Base-by-base conservation (phyloP, 2,329 filamentous ascomycete genomes). In the Aspergillus clavatus region DNA sequence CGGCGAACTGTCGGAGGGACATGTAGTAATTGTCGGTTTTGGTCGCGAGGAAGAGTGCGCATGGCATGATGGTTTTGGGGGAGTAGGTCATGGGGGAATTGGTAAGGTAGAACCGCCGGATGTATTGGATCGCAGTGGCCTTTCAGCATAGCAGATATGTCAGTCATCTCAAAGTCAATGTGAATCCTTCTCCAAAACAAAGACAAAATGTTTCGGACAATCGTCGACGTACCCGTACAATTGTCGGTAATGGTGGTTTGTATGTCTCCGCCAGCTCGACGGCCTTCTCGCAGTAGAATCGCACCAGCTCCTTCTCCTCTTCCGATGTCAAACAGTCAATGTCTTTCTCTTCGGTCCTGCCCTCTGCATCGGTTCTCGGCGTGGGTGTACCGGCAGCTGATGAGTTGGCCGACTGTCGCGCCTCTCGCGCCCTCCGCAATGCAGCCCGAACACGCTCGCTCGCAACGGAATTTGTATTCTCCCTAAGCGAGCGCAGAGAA, bases 51-150 rank as follows among this genome's bases (percentile, higher is more conserved):
- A 94, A 97, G 43, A 98, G 79, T 27, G 87, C 88, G 23, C 89
- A 93, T 62, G 90, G 88, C 64, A 95, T 83, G 55, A 97, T 86
- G 52, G 89, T 84, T 51, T 87, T 86, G 0, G 90, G 91, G 51
- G 91, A 87, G 65, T 98, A 97, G 23, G 90, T 95, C 87, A 97
- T 95, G 60, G 90, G 82, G 31, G 87, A 94, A 70, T 97, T 95
- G 61, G 87, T 91, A 28, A 95, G 79, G 72, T 97, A 98, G 77
- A 98, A 97, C 46, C 93, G 86, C 45, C 88, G 86, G 48, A 98
- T 79, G 65, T 94, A 96, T 61, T 94, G 83, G 50, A 91, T 86
- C 3, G 89, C 88, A 5, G 90, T 95, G 21, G 86, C 83, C 77
- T 82, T 41, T 46, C 11, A 18, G 27, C 24, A 16, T 8, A 24